Conservation (phyloP, 75 land plant species). For the Pinus tabuliformis region DNA sequence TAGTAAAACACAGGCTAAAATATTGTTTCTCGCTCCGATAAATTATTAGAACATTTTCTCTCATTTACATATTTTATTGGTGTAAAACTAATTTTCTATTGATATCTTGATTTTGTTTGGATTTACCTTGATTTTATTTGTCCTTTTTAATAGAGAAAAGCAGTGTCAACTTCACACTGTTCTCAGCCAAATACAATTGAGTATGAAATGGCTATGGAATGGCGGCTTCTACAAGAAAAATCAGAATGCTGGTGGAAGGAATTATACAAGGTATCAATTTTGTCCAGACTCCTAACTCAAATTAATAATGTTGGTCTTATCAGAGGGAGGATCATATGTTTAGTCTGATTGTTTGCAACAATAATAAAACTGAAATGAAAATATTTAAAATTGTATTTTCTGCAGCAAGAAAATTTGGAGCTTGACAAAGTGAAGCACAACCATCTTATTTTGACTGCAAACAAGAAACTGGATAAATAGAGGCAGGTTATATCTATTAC, state of each 20-base stretch:
- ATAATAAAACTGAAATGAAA: too few relatives aligned
- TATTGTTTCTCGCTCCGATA: neutral
- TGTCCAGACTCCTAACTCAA: too few relatives aligned
- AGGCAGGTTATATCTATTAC: neutral
- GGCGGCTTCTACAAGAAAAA: conserved; percentile 64
- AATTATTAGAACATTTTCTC: neutral
- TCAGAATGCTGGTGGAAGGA: conserved; percentile 25
- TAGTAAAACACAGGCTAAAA: neutral
- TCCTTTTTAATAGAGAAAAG: conserved; percentile 50
- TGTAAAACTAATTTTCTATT: conserved; percentile 20
- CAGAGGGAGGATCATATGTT: too few relatives aligned
- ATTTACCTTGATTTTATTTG: neutral
- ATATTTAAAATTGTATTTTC: neutral
- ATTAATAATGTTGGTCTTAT: too few relatives aligned
- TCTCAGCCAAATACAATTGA: conserved; percentile 92
- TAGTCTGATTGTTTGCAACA: too few relatives aligned
- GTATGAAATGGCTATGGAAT: conserved; percentile 87
- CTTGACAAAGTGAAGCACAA: neutral
- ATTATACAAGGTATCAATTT: conserved; percentile 35
- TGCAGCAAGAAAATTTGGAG: conserved; percentile 2
- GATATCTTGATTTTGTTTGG: neutral
- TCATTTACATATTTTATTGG: neutral
- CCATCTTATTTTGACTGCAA: neutral
- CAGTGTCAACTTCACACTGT: conserved; percentile 89
- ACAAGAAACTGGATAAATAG: neutral